phyloP scores from a whole-genome alignment of 2,329 filamentous ascomycete genomes.

The Trichoderma afroharzianum region DNA sequence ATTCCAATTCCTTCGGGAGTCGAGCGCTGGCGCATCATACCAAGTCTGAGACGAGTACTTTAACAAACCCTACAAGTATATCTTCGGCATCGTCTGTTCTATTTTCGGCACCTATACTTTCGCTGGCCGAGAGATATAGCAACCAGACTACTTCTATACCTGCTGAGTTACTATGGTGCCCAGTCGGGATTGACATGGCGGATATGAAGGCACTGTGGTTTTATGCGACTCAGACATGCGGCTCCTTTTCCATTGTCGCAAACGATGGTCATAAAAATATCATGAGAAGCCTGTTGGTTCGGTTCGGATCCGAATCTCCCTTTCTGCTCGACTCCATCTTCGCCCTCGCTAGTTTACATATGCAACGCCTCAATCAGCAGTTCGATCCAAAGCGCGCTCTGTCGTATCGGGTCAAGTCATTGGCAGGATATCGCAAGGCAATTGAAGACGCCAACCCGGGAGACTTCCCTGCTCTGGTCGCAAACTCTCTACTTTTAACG shows the following conservation, averaged over 20 bases:
- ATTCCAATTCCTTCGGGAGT: background rate
- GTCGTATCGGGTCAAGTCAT: conserved; percentile 46
- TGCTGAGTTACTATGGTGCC: conserved; percentile 29
- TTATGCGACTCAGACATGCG: conserved; percentile 46
- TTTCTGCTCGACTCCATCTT: conserved; percentile 56
- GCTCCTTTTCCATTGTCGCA: conserved; percentile 43
- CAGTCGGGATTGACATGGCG: conserved; percentile 33
- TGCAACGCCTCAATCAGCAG: conserved; percentile 39
- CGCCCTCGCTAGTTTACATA: conserved; percentile 48
- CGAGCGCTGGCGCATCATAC: background rate
- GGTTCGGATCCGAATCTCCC: conserved; percentile 48
- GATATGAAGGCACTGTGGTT: conserved; percentile 57
- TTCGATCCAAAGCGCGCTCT: conserved; percentile 39
- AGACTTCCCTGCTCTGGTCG: conserved; percentile 49
- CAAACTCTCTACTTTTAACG: conserved; percentile 49
- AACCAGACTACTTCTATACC: conserved; percentile 15
- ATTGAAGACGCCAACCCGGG: conserved; percentile 44
- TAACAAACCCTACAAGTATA: background rate
- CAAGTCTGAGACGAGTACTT: background rate
- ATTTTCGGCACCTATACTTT: background rate
- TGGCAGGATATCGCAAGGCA: conserved; percentile 50
- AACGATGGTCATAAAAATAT: conserved; percentile 37
- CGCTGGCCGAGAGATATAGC: background rate
- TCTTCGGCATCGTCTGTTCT: conserved; percentile 8
- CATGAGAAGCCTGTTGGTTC: conserved; percentile 45